These are phyloP conservation scores for Centella asiatica DNA, from an alignment of 129 eudicot genomes.

Conservation along the genomic window DNA sequence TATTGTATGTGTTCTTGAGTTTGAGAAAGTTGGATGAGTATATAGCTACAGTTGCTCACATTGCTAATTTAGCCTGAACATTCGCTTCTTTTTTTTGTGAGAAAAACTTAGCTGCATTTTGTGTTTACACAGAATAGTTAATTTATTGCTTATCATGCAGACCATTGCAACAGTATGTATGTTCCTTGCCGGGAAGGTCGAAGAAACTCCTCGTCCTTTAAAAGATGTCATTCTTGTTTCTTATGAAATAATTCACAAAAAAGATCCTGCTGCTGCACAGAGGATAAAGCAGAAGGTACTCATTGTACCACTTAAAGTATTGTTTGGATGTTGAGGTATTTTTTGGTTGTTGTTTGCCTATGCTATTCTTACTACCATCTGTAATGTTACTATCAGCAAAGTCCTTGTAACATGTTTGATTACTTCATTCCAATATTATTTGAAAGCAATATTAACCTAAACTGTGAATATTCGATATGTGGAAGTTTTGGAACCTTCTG, in stretches of 20 bases:
- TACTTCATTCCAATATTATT: not conserved
- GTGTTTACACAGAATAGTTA: not conserved
- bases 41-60: not conserved
- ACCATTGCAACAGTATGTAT: constrained; percentile 92
- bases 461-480: too few species aligned
- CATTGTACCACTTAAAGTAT: not conserved
- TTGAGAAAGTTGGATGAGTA: not conserved
- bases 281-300: constrained; percentile 94
- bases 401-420: not conserved
- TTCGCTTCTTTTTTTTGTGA: not conserved
- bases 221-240: constrained; percentile 93
- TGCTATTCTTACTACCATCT: not conserved
- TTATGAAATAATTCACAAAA: constrained; percentile 79
- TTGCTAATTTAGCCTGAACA: too few species aligned
- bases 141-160: constrained; percentile 34
- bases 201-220: constrained; percentile 95
- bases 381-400: not conserved
- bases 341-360: too few species aligned
- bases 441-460: not conserved
- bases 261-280: constrained; percentile 81
- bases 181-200: constrained; percentile 99
- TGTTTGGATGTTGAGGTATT: too few species aligned
- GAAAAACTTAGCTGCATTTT: not conserved
- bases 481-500: too few species aligned
- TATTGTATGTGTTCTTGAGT: not conserved